Conservation (phyloP, 495 filamentous ascomycete species). For the Talaromyces borbonicus region DNA sequence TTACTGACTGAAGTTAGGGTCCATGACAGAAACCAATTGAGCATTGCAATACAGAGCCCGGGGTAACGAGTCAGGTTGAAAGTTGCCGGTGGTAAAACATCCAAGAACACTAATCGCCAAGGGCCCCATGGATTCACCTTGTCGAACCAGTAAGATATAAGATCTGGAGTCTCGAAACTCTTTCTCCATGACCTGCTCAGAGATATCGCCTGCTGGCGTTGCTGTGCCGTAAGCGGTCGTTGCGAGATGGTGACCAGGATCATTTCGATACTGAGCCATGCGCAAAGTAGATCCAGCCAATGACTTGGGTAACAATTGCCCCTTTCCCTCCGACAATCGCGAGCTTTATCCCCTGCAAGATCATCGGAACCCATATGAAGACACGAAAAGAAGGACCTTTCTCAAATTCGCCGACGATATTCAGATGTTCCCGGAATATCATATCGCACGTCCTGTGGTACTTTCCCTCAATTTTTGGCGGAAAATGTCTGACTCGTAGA, state of each 20-base stretch:
- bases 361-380: not conserved
- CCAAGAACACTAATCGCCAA: not conserved
- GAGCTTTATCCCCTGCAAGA: not conserved
- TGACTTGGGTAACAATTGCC: not conserved
- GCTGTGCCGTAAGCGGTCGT: conserved; percentile 1
- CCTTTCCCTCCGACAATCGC: not conserved
- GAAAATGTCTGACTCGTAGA: not conserved
- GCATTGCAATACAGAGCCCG: not conserved
- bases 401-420: not conserved
- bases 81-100: not conserved
- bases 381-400: not conserved
- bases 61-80: not conserved
- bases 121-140: not conserved
- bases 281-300: not conserved
- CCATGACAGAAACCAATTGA: not conserved
- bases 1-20: not conserved
- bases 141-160: not conserved
- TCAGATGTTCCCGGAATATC: not conserved
- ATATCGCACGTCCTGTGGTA: not conserved
- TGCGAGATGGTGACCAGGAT: not conserved
- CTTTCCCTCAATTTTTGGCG: not conserved
- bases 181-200: not conserved
- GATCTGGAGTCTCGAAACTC: not conserved
- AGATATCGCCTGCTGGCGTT: not conserved
- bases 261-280: not conserved